These are phyloP conservation scores for Zasmidium citrigriseum DNA, from an alignment of 2,329 filamentous ascomycete species.

Conservation along the genomic window DNA sequence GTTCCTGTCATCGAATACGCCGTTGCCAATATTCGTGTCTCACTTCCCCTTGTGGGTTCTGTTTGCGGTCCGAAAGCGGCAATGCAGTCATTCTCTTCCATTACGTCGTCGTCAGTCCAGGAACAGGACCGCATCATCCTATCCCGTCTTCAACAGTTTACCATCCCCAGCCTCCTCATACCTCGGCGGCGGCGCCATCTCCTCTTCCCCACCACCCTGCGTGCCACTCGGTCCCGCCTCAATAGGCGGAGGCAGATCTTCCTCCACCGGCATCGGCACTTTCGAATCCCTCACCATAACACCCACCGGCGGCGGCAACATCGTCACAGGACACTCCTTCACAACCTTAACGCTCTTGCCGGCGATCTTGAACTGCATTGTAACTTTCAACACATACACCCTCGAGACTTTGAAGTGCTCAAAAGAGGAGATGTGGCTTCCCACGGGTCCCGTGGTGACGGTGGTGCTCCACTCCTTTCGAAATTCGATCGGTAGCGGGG, in stretches of 20 bases:
- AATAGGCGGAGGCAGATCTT: background rate
- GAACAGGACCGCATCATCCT: background rate
- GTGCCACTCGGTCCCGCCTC: too few species aligned
- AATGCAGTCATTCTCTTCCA: background rate
- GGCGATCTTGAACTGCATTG: conserved; percentile 18
- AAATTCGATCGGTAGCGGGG: conserved; percentile 8
- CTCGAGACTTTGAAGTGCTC: conserved; percentile 17
- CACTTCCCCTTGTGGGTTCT: too few species aligned
- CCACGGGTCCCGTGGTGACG: conserved; percentile 3
- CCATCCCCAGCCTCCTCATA: background rate
- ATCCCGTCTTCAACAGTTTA: background rate
- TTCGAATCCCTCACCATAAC: background rate
- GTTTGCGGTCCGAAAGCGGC: background rate
- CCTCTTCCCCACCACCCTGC: background rate
- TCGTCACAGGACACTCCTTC: conserved; percentile 12
- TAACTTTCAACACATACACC: conserved; percentile 15
- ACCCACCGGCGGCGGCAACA: conserved; percentile 16
- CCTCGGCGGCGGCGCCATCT: background rate
- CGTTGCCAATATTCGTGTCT: too few species aligned
- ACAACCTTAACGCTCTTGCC: conserved; percentile 15
- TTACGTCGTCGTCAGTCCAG: background rate
- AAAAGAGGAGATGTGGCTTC: conserved; percentile 14
- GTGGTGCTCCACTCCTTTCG: conserved; percentile 19
- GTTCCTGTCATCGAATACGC: too few species aligned
- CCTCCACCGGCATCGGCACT: background rate